Evolutionary conservation across 2,329 filamentous ascomycete species (phyloP).

Genomic region (Pleurostoma richardsiae): DNA sequence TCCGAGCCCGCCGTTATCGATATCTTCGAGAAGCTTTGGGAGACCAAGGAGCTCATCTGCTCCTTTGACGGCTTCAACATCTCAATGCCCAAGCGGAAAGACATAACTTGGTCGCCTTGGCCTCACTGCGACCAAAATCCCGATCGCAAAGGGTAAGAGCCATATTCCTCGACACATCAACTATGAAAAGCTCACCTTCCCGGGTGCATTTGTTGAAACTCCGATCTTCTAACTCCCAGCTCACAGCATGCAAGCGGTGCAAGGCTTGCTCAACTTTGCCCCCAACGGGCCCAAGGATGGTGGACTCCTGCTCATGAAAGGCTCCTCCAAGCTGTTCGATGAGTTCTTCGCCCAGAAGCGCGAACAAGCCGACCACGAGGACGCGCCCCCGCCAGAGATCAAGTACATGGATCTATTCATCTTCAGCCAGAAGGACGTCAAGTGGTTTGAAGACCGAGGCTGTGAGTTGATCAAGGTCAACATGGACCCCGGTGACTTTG

Average conservation of each 20-base stretch:
- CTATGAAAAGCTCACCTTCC: too few relatives aligned
- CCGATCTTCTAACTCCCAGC: too few relatives aligned
- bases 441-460: constrained; percentile 33
- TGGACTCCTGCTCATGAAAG: constrained; percentile 36
- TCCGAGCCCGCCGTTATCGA: constrained; percentile 33
- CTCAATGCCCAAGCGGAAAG: constrained; percentile 31
- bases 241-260: constrained; percentile 18
- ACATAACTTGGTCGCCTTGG: constrained; percentile 33
- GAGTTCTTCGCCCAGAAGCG: constrained; percentile 30
- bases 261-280: constrained; percentile 25
- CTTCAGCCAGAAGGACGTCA: constrained; percentile 34
- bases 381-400: constrained; percentile 22
- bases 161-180: too few relatives aligned
- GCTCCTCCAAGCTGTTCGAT: constrained; percentile 32
- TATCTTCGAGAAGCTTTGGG: constrained; percentile 35
- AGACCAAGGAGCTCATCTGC: constrained; percentile 17
- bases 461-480: constrained; percentile 31
- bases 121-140: constrained; percentile 38
- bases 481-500: constrained; percentile 33
- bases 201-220: too few relatives aligned
- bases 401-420: constrained; percentile 32
- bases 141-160: constrained; percentile 26
- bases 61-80: constrained; percentile 31
- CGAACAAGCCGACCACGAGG: constrained; percentile 14
- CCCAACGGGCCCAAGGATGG: constrained; percentile 37